Conservation (phyloP, 495 filamentous ascomycete species). For the Penicillium simplicissimum region DNA sequence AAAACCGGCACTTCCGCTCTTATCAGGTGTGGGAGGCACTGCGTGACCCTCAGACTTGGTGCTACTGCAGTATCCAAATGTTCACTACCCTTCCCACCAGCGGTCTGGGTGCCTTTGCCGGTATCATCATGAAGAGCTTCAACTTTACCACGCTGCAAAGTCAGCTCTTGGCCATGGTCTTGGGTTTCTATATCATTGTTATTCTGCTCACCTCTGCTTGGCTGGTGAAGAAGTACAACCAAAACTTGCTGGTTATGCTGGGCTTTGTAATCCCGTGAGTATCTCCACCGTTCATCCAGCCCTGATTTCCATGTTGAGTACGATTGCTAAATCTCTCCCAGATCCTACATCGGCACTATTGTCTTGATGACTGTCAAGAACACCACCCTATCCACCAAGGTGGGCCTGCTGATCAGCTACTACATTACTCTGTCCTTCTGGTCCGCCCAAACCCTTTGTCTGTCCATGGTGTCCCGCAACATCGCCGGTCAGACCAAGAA, state of each 20-base stretch:
- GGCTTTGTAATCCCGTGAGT: constrained; percentile 64
- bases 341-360: constrained; percentile 59
- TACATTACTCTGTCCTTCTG: constrained; percentile 60
- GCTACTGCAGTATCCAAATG: constrained; percentile 56
- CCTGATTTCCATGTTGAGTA: no score
- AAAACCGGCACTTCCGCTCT: constrained; percentile 51
- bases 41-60: constrained; percentile 47
- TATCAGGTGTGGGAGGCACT: constrained; percentile 48
- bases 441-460: constrained; percentile 57
- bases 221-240: constrained; percentile 61
- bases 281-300: not conserved
- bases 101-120: constrained; percentile 66
- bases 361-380: constrained; percentile 64
- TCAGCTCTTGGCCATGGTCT: constrained; percentile 62
- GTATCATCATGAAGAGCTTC: constrained; percentile 55
- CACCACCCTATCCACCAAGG: constrained; percentile 44
- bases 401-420: constrained; percentile 61
- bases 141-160: constrained; percentile 46
- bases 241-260: constrained; percentile 66
- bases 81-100: constrained; percentile 68
- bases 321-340: constrained; percentile 8
- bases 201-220: constrained; percentile 62
- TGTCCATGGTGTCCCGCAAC: constrained; percentile 62
- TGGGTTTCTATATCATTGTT: constrained; percentile 64
- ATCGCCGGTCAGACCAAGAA: constrained; percentile 74